Conservation (phyloP, 2,329 filamentous ascomycete species). For the Coniosporium tulheliwenetii region DNA sequence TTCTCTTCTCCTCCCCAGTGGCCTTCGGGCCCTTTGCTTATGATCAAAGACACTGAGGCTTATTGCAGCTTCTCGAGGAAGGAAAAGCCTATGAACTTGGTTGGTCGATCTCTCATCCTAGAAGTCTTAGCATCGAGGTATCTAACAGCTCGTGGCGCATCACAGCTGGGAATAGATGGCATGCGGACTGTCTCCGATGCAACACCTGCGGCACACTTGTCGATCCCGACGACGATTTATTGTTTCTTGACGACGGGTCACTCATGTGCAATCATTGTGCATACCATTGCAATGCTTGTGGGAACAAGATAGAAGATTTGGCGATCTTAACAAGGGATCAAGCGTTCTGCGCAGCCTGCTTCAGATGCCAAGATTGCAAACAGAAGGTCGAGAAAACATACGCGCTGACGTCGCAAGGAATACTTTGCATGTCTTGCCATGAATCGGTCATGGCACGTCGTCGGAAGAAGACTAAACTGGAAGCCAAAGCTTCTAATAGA, state of each 20-base stretch:
- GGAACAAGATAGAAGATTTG: slow-evolving; percentile 94
- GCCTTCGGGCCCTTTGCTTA: no score
- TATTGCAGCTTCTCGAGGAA: slow-evolving; percentile 76
- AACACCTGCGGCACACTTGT: slow-evolving; percentile 90
- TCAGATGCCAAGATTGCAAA: slow-evolving; percentile 96
- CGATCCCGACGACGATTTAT: slow-evolving; percentile 93
- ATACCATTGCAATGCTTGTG: slow-evolving; percentile 93
- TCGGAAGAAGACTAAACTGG: slow-evolving; percentile 63
- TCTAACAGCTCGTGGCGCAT: no score
- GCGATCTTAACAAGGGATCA: slow-evolving; percentile 96
- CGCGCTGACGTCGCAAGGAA: slow-evolving; percentile 92
- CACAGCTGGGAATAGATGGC: slow-evolving; percentile 87
- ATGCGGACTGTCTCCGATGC: slow-evolving; percentile 97
- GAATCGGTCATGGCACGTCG: slow-evolving; percentile 89
- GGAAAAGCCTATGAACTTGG: slow-evolving; percentile 96
- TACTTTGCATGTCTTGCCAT: slow-evolving; percentile 98
- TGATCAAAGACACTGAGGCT: background rate
- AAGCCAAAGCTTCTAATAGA: slow-evolving; percentile 10
- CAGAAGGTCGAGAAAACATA: slow-evolving; percentile 98
- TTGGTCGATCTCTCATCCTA: slow-evolving; percentile 30
- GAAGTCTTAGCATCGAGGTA: no score
- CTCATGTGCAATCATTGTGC: slow-evolving; percentile 99
- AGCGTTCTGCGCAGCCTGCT: slow-evolving; percentile 94
- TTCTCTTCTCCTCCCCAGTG: no score
- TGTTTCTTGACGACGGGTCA: slow-evolving; percentile 91